phyloP scores from a whole-genome alignment of 345 rosid genomes.

The Kernera saxatilis region DNA sequence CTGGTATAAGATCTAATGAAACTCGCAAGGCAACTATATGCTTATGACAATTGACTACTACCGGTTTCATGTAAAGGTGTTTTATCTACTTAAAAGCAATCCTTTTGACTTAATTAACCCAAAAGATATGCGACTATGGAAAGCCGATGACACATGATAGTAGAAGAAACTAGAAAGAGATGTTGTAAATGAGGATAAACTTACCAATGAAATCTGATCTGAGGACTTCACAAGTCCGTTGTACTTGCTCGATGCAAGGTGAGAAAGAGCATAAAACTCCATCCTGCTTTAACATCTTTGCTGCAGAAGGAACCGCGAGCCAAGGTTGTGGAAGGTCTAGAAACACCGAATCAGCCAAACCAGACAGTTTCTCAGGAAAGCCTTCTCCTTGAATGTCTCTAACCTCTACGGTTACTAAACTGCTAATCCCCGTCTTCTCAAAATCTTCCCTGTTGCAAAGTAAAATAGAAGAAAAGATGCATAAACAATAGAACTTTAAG shows the following conservation, averaged over 20 bases:
- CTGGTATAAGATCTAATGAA: not conserved
- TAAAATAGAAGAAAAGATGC: not conserved
- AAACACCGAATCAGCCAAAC: slow-evolving; percentile 68
- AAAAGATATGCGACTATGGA: not conserved
- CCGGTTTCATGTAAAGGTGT: not conserved
- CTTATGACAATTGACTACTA: not conserved
- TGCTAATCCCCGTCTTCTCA: slow-evolving; percentile 66
- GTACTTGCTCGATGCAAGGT: slow-evolving; percentile 96
- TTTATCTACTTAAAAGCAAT: not conserved
- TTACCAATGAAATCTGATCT: slow-evolving; percentile 65
- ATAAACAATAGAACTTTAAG: not conserved
- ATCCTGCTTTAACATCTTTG: slow-evolving; percentile 78
- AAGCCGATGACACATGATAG: not conserved
- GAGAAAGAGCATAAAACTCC: slow-evolving; percentile 85
- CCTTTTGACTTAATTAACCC: not conserved
- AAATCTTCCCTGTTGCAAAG: slow-evolving; percentile 67
- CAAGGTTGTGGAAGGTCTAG: slow-evolving; percentile 88
- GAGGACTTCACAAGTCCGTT: slow-evolving; percentile 78
- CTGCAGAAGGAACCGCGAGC: slow-evolving; percentile 74
- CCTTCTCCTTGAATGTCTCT: slow-evolving; percentile 92
- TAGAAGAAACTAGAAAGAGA: not conserved
- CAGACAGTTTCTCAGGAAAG: slow-evolving; percentile 63
- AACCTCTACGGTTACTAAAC: slow-evolving; percentile 70
- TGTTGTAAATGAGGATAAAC: not conserved
- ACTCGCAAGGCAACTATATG: not conserved